Evolutionary conservation across 2,329 filamentous ascomycete genomes (phyloP), one percentile per base, ranked within the genome.

Genomic region (Xylariaceae sp.): DNA sequence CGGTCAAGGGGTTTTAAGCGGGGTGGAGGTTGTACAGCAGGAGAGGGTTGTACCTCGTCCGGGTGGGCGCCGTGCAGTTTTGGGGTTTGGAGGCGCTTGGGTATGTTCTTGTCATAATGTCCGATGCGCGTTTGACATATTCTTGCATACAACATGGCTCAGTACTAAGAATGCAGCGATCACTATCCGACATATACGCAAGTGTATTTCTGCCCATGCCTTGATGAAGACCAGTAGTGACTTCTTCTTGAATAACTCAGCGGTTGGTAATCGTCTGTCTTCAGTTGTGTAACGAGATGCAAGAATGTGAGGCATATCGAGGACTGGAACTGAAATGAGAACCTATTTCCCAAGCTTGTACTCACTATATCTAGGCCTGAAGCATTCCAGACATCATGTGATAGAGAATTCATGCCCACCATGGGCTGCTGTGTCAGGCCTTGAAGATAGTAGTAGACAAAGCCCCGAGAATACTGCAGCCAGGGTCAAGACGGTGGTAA

Each of bases 121-220:
- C 25, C 35, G 34, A 53, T 49, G 50, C 42, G 43, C 22, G 38
- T 49, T 44, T 53, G 50, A 38, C 50, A 51, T 23, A 33, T 40
- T 27, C 37, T 41, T 29, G 21, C 16, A 35, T 25, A 37, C 16
- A 25, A 19, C 22, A 33, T 34, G 22, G 35, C 27, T 17, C 45
- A 43, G 25, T 21, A 11, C 11, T 11, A n/a, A n/a, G 16, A 37
- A 22, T 17, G 36, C 23, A 33, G 36, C 35, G 33, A 43, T 32
- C 33, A 29, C 32, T 42, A 38, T 25, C 38, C 41, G 36, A 22
- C 23, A 29, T 14, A 29, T 14, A 36, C 32, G 44, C 29, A 22
- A 33, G 29, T 16, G 21, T 16, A 21, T 32, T 20, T 8, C 14
- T 29, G 25, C 8, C 38, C 23, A n/a, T 23, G 16, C 16, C 19